Conservation (phyloP, 2,329 filamentous ascomycete genomes). For the Penicillium hordei region DNA sequence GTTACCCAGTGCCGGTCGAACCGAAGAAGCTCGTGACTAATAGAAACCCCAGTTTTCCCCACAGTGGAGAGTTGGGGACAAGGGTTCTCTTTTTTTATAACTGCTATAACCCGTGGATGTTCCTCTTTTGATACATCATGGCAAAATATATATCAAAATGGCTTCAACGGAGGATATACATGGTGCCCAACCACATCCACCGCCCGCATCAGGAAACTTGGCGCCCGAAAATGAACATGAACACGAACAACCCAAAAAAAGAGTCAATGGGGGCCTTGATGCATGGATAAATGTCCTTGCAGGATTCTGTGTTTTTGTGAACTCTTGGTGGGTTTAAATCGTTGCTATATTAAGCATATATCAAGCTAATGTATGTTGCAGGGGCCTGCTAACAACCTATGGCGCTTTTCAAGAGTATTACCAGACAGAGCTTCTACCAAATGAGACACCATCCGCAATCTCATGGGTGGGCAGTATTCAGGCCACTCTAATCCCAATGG, state of each 20-base stretch:
- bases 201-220: not conserved
- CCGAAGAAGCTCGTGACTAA: slow-evolving; percentile 23
- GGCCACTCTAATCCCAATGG: slow-evolving; percentile 49
- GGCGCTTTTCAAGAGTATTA: slow-evolving; percentile 54
- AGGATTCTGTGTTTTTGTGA: slow-evolving; percentile 35
- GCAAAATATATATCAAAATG: not conserved
- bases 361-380: slow-evolving; percentile 12
- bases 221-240: not conserved
- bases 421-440: slow-evolving; percentile 37
- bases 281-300: slow-evolving; percentile 34
- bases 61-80: slow-evolving; percentile 16
- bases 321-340: slow-evolving; percentile 30
- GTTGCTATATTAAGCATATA: no score
- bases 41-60: slow-evolving; percentile 22
- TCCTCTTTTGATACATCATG: slow-evolving; percentile 3
- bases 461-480: slow-evolving; percentile 52
- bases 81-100: slow-evolving; percentile 1
- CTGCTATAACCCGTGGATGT: not conserved
- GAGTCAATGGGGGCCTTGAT: slow-evolving; percentile 28
- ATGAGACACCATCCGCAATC: slow-evolving; percentile 43
- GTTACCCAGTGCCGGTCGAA: slow-evolving; percentile 22
- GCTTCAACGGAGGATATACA: slow-evolving; percentile 9
- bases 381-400: slow-evolving; percentile 48
- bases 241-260: slow-evolving; percentile 10
- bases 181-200: not conserved